Percentiles rank a stretch among this genome's conserved stretches.
These are phyloP conservation scores for Talaromyces borbonicus DNA, from an alignment of 495 filamentous ascomycete species.

Conservation along the genomic window DNA sequence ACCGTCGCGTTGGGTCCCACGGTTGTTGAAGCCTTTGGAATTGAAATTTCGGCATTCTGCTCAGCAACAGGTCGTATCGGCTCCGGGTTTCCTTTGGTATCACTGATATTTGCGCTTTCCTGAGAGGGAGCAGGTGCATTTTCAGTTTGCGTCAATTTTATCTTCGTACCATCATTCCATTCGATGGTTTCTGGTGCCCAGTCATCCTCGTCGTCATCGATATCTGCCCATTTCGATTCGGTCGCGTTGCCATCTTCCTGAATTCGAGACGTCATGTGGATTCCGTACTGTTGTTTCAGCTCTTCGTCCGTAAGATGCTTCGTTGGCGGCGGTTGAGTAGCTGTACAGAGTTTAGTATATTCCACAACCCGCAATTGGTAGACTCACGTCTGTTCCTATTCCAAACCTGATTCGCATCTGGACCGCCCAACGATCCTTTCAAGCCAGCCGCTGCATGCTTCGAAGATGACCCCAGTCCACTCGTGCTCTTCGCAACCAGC, in stretches of 20 bases:
- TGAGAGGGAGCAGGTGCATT: slow-evolving; percentile 24
- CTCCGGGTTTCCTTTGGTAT: slow-evolving; percentile 10
- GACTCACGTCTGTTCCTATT: slow-evolving; percentile 92
- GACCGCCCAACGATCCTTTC: slow-evolving; percentile 41
- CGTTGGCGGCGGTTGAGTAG: slow-evolving; percentile 64
- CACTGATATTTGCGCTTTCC: too few species aligned
- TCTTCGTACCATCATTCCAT: slow-evolving; percentile 96
- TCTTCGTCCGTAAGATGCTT: slow-evolving; percentile 98
- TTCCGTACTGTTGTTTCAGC: slow-evolving; percentile 87
- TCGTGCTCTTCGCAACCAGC: slow-evolving; percentile 57
- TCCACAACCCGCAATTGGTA: slow-evolving; percentile 1
- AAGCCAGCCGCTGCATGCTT: slow-evolving; percentile 34
- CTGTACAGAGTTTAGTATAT: slow-evolving; percentile 36
- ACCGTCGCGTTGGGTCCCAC: slow-evolving; percentile 45
- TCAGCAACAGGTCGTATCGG: slow-evolving; percentile 17
- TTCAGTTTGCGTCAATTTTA: slow-evolving; percentile 59
- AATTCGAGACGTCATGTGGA: slow-evolving; percentile 88
- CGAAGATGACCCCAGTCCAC: slow-evolving; percentile 41
- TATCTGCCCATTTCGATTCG: slow-evolving; percentile 94
- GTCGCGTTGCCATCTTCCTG: slow-evolving; percentile 73
- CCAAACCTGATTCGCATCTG: slow-evolving; percentile 78
- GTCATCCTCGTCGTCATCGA: slow-evolving; percentile 96
- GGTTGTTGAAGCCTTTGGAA: slow-evolving; percentile 37
- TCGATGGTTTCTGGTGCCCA: slow-evolving; percentile 95
- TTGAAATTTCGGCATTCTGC: slow-evolving; percentile 22